phyloP scores from a whole-genome alignment of 2,329 filamentous ascomycete genomes.

The Aspergillus versicolor region DNA sequence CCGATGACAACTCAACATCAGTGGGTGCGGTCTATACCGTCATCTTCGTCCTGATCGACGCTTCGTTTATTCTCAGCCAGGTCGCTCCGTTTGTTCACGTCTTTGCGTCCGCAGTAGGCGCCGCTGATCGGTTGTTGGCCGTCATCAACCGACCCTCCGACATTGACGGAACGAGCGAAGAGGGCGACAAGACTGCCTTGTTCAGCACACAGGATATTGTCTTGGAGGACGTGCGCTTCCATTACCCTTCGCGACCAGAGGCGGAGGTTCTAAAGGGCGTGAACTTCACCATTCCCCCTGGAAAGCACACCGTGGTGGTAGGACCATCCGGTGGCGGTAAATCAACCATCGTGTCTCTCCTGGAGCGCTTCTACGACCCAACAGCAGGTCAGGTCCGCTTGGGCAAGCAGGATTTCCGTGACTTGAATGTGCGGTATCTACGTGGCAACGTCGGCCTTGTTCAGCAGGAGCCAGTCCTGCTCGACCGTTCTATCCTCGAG shows the following conservation, averaged over 20 bases:
- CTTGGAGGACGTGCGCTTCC: slow-evolving; percentile 36
- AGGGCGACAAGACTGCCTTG: background rate
- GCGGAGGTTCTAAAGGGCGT: slow-evolving; percentile 34
- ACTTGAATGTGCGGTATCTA: slow-evolving; percentile 36
- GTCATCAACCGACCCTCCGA: slow-evolving; percentile 55
- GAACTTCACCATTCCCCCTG: slow-evolving; percentile 32
- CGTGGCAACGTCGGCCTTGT: slow-evolving; percentile 42
- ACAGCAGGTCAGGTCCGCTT: slow-evolving; percentile 30
- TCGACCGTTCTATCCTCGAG: slow-evolving; percentile 54
- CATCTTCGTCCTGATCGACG: slow-evolving; percentile 40
- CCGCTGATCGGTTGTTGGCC: slow-evolving; percentile 57
- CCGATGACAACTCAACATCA: slow-evolving; percentile 19
- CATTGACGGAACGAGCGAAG: slow-evolving; percentile 43
- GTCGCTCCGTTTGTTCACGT: slow-evolving; percentile 44
- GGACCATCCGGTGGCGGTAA: slow-evolving; percentile 55
- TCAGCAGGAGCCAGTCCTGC: slow-evolving; percentile 53
- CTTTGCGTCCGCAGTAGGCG: slow-evolving; percentile 49
- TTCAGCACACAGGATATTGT: slow-evolving; percentile 28
- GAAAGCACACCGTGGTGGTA: slow-evolving; percentile 45
- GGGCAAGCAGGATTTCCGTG: slow-evolving; percentile 27
- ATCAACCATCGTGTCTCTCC: slow-evolving; percentile 44
- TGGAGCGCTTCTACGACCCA: slow-evolving; percentile 41
- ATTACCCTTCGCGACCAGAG: slow-evolving; percentile 39
- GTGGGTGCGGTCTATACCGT: slow-evolving; percentile 39
- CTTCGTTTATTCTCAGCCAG: slow-evolving; percentile 39